Conservation (phyloP, 306 rosid genomes). For the Cicer chorassanicum region DNA sequence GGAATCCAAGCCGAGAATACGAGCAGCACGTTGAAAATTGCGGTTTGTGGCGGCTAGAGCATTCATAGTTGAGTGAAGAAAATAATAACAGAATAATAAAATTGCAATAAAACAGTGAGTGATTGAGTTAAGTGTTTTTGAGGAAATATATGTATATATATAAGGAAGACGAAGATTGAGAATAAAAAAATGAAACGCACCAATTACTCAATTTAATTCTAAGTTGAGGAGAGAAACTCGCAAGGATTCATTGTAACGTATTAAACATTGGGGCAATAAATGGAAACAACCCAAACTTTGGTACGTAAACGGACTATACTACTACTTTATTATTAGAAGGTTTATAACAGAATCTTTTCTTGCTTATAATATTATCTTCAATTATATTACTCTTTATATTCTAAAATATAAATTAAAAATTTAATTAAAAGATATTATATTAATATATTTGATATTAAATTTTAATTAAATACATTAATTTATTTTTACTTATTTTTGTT, state of each 20-base stretch:
- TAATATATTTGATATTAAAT: too few relatives aligned
- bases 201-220: background rate
- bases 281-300: background rate
- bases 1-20: slow-evolving; percentile 72
- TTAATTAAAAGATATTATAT: too few relatives aligned
- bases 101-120: background rate
- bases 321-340: background rate
- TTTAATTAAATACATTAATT: too few relatives aligned
- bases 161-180: background rate
- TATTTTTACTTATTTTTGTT: too few relatives aligned
- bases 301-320: background rate
- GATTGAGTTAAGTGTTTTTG: background rate
- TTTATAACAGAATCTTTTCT: too few relatives aligned
- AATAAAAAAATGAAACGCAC: background rate
- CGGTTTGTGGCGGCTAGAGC: slow-evolving; percentile 76
- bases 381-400: too few relatives aligned
- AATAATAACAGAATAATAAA: background rate
- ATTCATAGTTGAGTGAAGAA: slow-evolving; percentile 56
- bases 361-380: too few relatives aligned
- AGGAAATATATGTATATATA: too few relatives aligned
- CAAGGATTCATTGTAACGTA: background rate
- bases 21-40: slow-evolving; percentile 68
- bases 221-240: background rate
- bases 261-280: background rate
- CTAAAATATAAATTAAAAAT: too few relatives aligned